A percentile compares a stretch with the other conserved stretches of the same genome.
phyloP scores from a whole-genome alignment of 306 rosid species.

The Trifolium repens region DNA sequence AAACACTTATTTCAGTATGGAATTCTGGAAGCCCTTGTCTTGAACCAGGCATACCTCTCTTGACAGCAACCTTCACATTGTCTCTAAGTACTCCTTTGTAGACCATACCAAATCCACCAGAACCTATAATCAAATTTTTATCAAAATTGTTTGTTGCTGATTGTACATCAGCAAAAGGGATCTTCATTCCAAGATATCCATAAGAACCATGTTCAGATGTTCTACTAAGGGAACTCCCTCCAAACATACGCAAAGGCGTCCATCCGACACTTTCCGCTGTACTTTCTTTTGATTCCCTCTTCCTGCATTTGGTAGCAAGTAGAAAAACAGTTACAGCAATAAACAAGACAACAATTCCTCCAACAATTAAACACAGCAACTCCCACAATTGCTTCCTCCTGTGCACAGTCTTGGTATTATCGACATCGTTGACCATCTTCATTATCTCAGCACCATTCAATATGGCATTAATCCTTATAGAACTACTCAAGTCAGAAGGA shows the following conservation, averaged over 20 bases:
- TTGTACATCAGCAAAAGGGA: constrained; percentile 79
- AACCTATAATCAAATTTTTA: constrained; percentile 70
- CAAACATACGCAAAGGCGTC: constrained; percentile 76
- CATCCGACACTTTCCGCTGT: constrained; percentile 78
- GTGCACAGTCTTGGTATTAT: constrained; percentile 15
- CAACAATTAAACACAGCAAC: constrained; percentile 63
- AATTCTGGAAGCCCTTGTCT: constrained; percentile 99
- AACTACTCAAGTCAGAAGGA: constrained; percentile 80
- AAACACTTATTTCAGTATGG: constrained; percentile 81
- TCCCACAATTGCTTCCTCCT: constrained; percentile 56
- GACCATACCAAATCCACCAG: constrained; percentile 97
- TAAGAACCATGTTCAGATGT: constrained; percentile 80
- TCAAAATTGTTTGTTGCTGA: constrained; percentile 84
- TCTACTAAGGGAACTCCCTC: constrained; percentile 86
- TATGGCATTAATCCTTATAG: constrained; percentile 74
- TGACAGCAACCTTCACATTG: constrained; percentile 85
- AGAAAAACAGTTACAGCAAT: constrained; percentile 52
- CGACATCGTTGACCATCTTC: constrained; percentile 62
- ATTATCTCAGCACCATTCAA: constrained; percentile 98
- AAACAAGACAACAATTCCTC: constrained; percentile 59
- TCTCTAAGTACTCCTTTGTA: constrained; percentile 78
- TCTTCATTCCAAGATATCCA: constrained; percentile 76
- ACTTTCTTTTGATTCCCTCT: constrained; percentile 61
- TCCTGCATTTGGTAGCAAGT: constrained; percentile 59
- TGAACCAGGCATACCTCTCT: constrained; percentile 96